phyloP scores from a whole-genome alignment of 371 early-diverging fungal species.

The Mortierella sp. region DNA sequence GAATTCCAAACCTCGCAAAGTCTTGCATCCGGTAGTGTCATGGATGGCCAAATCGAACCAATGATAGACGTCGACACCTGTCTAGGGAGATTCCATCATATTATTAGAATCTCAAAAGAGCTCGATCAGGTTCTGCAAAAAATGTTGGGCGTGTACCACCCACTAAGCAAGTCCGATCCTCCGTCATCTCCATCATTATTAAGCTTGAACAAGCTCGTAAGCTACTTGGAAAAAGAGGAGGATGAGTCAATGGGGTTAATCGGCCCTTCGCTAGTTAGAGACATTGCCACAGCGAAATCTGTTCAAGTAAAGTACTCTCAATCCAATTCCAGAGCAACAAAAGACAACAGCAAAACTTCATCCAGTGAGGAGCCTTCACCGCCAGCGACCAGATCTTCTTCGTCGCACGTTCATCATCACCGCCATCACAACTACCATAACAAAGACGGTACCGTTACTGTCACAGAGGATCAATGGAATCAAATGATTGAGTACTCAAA shows the following conservation, averaged over 20 bases:
- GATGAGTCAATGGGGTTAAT: conserved; percentile 14
- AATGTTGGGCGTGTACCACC: conserved; percentile 14
- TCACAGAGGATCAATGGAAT: conserved; percentile 24
- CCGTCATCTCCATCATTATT: no score
- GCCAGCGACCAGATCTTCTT: background rate
- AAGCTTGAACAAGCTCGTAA: conserved; percentile 11
- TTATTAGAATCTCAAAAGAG: conserved; percentile 20
- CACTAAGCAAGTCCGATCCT: background rate
- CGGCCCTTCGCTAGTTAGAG: conserved; percentile 32
- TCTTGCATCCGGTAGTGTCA: background rate
- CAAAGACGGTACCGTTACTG: conserved; percentile 6
- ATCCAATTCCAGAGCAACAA: no score
- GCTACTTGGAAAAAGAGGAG: conserved; percentile 31
- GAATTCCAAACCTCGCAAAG: background rate
- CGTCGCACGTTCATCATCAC: background rate
- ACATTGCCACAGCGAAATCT: conserved; percentile 27
- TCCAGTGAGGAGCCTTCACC: no score
- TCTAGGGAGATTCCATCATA: conserved; percentile 21
- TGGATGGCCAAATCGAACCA: background rate
- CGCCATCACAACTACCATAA: no score
- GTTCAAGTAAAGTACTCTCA: conserved; percentile 18
- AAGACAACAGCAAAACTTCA: no score
- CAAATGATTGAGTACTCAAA: conserved; percentile 24
- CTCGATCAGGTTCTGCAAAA: conserved; percentile 34
- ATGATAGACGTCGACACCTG: background rate